Evolutionary conservation across 305 asterid species (phyloP).

Genomic region (Solanum aculeatissimum): DNA sequence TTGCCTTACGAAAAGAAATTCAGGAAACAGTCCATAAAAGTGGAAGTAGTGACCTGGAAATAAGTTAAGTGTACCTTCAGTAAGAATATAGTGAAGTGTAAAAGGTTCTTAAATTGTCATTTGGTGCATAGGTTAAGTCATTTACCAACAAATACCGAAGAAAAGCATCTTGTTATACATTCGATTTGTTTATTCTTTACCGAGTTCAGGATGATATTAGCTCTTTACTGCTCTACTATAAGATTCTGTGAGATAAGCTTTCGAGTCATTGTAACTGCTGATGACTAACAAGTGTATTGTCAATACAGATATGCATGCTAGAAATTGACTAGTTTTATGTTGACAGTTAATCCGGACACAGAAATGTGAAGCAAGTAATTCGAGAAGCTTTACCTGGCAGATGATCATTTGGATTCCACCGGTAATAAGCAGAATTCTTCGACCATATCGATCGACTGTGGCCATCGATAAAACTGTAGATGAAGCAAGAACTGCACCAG

Average conservation of each 20-base stretch:
- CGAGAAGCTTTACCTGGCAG: slow-evolving; percentile 46
- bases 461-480: slow-evolving; percentile 76
- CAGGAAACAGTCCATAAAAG: neutral
- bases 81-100: too few species aligned
- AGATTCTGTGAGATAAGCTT: neutral
- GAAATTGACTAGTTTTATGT: neutral
- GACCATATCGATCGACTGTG: slow-evolving; percentile 62
- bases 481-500: slow-evolving; percentile 79
- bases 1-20: neutral
- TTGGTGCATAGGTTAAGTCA: too few species aligned
- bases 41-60: neutral
- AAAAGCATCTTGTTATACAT: neutral
- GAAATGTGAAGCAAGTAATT: neutral
- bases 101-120: too few species aligned
- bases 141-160: neutral
- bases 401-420: slow-evolving; percentile 83
- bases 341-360: neutral
- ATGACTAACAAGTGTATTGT: neutral
- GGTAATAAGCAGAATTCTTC: slow-evolving; percentile 53
- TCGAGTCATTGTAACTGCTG: neutral
- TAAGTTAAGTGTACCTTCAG: neutral
- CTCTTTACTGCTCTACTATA: neutral
- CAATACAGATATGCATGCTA: neutral
- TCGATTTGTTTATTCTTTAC: neutral
- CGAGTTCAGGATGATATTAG: neutral